Base-by-base conservation (phyloP, 2,329 filamentous ascomycete genomes). In the Aspergillus fumigatiaffinis region DNA sequence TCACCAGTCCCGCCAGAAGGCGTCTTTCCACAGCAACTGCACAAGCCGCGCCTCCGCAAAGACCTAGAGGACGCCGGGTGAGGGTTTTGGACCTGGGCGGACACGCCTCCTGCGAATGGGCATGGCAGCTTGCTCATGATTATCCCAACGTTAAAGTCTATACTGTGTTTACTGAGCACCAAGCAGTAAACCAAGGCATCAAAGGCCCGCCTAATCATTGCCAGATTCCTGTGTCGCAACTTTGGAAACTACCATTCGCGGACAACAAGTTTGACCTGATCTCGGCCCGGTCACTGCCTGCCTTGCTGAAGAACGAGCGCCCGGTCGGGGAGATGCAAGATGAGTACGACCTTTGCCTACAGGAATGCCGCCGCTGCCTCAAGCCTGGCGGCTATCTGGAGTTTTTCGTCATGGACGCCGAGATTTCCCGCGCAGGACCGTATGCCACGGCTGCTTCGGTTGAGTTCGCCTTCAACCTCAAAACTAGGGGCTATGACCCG, bases 371-470 rank as follows among this genome's bases (percentile, higher is more conserved):
- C 78, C 91, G 94, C 58, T 88, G 95, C 57, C 86, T 97, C 65
- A 96, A 96, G 78, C 92, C 93, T 0, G 92, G 91, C 52, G 94
- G 94, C 32, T 93, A 93, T 73, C 79, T 99, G 57, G 94, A 99
- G 70, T 99, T 94, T 77, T 87, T 86, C 60, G 77, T 97, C 48
- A 84, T 97, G 65, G 94, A 99, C 73, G 89, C 92, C 1, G 92
- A 96, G 68, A 87, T 99, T 65, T 86, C 95, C 60, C 92, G 92
- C 63, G 87, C 91, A 0, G 92, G 92, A 0, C 87, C 89, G 0
- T 81, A 87, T 21, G 91, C 88, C 38, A 86, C 91, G 56, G 91
- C 91, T 49, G 89, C 94, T 72, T 89, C 88, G 51, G 91, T 95
- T 54, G 92, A 97, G 74, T 97, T 99, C 69, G 89, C 89, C 44